Evolutionary conservation across 106 monocot species (phyloP).

Genomic region (Acorus calamus): DNA sequence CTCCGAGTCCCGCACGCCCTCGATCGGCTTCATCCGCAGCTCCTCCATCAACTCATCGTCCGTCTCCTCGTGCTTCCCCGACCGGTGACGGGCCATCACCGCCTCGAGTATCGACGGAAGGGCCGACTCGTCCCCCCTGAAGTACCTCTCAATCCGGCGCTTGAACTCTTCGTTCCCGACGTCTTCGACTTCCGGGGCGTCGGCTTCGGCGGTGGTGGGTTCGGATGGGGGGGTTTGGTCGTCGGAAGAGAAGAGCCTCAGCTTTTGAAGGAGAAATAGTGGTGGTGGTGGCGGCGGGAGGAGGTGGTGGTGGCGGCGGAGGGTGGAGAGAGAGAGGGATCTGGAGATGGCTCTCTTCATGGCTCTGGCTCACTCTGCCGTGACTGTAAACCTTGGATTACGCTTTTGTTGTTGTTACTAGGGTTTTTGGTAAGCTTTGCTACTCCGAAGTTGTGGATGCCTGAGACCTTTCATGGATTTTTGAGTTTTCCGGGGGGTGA

Average conservation of each 20-base stretch:
- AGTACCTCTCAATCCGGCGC: slow-evolving; percentile 45
- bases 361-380: too few relatives aligned
- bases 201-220: background rate
- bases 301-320: background rate
- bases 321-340: background rate
- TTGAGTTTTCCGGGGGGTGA: too few relatives aligned
- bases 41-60: slow-evolving; percentile 84
- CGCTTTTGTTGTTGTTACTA: too few relatives aligned
- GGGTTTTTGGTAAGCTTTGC: too few relatives aligned
- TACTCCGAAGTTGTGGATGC: too few relatives aligned
- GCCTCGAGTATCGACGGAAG: slow-evolving; percentile 49
- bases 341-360: too few relatives aligned
- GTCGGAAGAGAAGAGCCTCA: slow-evolving; percentile 16
- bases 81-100: slow-evolving; percentile 35
- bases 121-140: slow-evolving; percentile 45
- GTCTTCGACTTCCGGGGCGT: slow-evolving; percentile 10
- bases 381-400: too few relatives aligned
- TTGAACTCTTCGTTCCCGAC: slow-evolving; percentile 50
- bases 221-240: background rate
- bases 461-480: too few relatives aligned
- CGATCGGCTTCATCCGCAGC: slow-evolving; percentile 39
- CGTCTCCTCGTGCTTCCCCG: slow-evolving; percentile 58
- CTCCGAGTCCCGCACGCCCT: slow-evolving; percentile 47
- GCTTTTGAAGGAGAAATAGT: background rate
- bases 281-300: background rate